Base-by-base conservation (phyloP, 805 yeast species). In the Wickerhamiella kurtzmanii region DNA sequence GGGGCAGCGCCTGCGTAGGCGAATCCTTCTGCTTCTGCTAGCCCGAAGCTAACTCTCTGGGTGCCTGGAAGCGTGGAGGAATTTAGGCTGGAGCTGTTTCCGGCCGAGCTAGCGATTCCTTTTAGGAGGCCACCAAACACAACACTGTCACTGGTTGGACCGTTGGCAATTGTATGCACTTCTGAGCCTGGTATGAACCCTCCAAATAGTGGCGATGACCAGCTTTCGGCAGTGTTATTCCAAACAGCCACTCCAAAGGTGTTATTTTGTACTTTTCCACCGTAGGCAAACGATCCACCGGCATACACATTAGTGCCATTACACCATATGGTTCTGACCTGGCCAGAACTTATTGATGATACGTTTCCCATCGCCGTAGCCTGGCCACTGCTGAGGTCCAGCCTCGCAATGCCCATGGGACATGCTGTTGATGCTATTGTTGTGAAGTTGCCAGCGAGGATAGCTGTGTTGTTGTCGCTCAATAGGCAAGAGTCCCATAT, bases 101-200 rank as follows among this genome's bases (percentile, higher is more conserved):
- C 25, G 8, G 22, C 41, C 9, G 19, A n/a, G n/a, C 32, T 25
- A 25, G 84, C 85, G 39, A 86, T 64, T 8, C 80, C 74, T 47
- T 67, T 57, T 59, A 92, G 87, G 2, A 64, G 50, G 11, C 98
- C 98, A 1, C 92, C 89, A 65, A 87, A 89, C 11, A 92, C 60
- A 5, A 92, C 69, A 36, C 69, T 70, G 43, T 63, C 64, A 32
- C 64, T 62, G 37, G 60, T 56, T 2, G 76, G 58, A 25, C 32
- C 32, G 6, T 25, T 25, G 0, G 75, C 53, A 16, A 92, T 87
- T 5, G 88, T 68, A 50, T 78, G 76, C 13, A 92, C 74, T 0
- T 55, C 50, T 0, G 88, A 68, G 48, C 73, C 68, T 32, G 70
- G 58, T 4, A 78, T 79, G 59, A 89, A 86, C 0, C 97, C 97